Conservation (phyloP, 2,329 filamentous ascomycete species). For the Aspergillus aculeatus region DNA sequence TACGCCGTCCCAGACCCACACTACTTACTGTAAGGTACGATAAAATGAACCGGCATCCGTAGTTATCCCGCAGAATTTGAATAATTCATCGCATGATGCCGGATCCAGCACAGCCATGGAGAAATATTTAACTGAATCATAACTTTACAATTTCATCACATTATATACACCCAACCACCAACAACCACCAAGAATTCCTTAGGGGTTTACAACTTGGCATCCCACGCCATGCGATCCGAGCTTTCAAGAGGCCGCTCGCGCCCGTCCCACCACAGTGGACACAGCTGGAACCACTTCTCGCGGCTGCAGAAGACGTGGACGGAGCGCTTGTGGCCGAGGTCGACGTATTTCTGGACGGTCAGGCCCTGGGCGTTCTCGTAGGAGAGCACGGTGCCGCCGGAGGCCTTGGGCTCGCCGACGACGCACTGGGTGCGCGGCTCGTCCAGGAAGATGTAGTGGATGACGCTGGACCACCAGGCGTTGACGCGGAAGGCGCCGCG, state of each 20-base stretch:
- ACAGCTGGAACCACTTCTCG: constrained; percentile 67
- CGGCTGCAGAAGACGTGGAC: constrained; percentile 65
- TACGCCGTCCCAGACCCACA: too few species aligned
- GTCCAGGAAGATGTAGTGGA: constrained; percentile 61
- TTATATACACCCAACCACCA: too few species aligned
- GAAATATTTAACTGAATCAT: too few species aligned
- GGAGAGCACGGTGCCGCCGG: constrained; percentile 66
- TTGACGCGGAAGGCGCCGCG: constrained; percentile 57
- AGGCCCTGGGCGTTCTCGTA: constrained; percentile 76
- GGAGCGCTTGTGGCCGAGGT: constrained; percentile 70
- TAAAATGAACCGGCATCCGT: too few species aligned
- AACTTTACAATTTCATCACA: too few species aligned
- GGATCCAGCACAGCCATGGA: too few species aligned
- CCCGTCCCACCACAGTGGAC: constrained; percentile 52
- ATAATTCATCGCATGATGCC: too few species aligned
- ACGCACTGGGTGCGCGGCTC: constrained; percentile 56
- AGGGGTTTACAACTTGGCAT: constrained; percentile 46
- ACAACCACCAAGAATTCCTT: too few species aligned
- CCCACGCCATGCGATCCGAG: constrained; percentile 48
- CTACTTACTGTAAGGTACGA: too few species aligned
- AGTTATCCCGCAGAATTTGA: too few species aligned
- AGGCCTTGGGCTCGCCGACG: constrained; percentile 68
- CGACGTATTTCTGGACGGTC: constrained; percentile 69
- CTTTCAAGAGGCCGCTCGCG: constrained; percentile 44
- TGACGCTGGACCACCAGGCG: constrained; percentile 58